Base-by-base conservation (phyloP, 306 rosid species). In the Psophocarpus tetragonolobus region DNA sequence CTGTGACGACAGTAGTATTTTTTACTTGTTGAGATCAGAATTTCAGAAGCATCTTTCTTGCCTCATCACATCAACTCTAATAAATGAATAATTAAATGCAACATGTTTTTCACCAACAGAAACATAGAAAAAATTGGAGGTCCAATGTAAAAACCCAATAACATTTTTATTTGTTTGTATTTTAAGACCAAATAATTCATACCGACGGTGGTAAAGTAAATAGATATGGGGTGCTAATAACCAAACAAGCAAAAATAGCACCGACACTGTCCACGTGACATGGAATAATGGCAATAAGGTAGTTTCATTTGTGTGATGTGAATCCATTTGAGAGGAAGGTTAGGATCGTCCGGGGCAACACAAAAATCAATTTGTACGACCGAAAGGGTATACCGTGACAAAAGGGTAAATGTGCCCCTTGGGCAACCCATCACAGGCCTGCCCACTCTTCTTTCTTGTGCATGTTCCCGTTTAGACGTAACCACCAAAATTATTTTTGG, bases 261-360 rank as follows among this genome's bases (percentile, higher is more conserved):
- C 96, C 92, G 96, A 88, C 94, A 84, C 63, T 18, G 71, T 44
- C 75, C 91, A 85, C 87, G 92, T 84, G 90, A 77, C 23, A 77
- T 4, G 83, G 33, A 56, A 77, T 13, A 61, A 63, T 74, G 66
- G 72, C 51, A 78, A 13, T 11, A 32, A 66, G 68, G 38, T 42
- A 45, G 60, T 68, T 78, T 76, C 69, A 45, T 63, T 71, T 24
- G 61, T 17, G 71, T 71, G 71, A 12, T 32, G 79, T 26, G 77
- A 77, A 75, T 83, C 81, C 3, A 75, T 60, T 76, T 73, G 24
- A 45, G 29, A 65, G 75, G 77, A 85, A 83, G 87, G 90, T 80
- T 56, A 9, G 56, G 83, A 85, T 79, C 80, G 83, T 11, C 71
- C 26, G 41, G 68, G 69, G 13, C 24, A 13, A 18, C 32, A 29